Conservation (phyloP, 1,139 yeast species). For the Saccharomyces uvarum region DNA sequence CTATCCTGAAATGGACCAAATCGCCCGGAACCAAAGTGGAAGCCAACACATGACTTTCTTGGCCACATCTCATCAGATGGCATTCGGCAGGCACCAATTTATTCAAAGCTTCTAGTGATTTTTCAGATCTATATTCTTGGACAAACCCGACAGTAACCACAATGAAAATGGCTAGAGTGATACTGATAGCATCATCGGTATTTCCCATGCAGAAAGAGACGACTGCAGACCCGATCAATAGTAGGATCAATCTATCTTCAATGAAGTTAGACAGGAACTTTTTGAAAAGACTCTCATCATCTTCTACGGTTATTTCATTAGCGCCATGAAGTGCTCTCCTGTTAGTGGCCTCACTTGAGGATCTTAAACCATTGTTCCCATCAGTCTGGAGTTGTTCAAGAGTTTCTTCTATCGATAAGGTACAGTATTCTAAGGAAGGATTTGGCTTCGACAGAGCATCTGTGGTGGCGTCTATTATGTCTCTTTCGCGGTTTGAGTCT, state of each 20-base stretch:
- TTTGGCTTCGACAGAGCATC: conserved; percentile 27
- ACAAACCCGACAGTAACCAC: conserved; percentile 94
- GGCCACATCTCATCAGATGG: conserved; percentile 74
- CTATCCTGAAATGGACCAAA: conserved; percentile 76
- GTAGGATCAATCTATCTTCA: conserved; percentile 79
- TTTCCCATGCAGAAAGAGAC: conserved; percentile 86
- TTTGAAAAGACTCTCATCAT: conserved; percentile 41
- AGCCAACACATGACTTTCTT: conserved; percentile 72
- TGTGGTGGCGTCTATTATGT: conserved; percentile 12
- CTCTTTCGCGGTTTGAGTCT: conserved; percentile 5
- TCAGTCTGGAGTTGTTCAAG: conserved; percentile 57
- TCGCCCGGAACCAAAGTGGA: conserved; percentile 90
- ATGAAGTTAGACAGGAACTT: conserved; percentile 74
- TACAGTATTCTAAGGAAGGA: conserved; percentile 41
- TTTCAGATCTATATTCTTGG: conserved; percentile 91
- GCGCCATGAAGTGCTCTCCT: conserved; percentile 68
- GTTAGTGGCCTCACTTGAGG: conserved; percentile 59
- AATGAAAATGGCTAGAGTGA: conserved; percentile 77
- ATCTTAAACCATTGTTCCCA: conserved; percentile 48
- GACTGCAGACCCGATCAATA: conserved; percentile 80
- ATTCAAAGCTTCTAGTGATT: conserved; percentile 83
- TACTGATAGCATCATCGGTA: conserved; percentile 84
- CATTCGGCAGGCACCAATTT: conserved; percentile 92
- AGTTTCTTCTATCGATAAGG: conserved; percentile 54
- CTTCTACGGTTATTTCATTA: conserved; percentile 25